phyloP scores from a whole-genome alignment of 179 eudicot species.

The Beta lomatogona region DNA sequence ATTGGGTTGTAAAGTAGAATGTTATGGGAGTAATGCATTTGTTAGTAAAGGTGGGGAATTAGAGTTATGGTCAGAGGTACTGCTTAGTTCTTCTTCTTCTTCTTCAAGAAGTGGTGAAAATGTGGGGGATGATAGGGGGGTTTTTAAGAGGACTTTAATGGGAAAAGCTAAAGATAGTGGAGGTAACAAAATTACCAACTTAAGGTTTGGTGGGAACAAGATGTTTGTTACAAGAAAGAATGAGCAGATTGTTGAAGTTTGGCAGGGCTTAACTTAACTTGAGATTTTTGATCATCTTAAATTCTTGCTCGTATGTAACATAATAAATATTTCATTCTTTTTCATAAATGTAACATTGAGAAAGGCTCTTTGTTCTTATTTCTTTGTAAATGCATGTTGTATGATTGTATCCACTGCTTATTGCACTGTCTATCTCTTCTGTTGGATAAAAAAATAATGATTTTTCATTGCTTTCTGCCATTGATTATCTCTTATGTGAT shows the following conservation, averaged over 20 bases:
- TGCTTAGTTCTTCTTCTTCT: constrained; percentile 40
- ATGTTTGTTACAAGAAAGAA: constrained; percentile 88
- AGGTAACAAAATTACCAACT: constrained; percentile 51
- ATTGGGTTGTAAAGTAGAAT: constrained; percentile 69
- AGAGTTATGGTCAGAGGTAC: constrained; percentile 82
- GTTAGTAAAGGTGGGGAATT: constrained; percentile 71
- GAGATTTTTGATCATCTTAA: constrained; percentile 14
- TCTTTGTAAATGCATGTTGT: constrained; percentile 11
- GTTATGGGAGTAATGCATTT: constrained; percentile 68
- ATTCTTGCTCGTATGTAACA: no score
- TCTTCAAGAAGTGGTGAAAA: constrained; percentile 32
- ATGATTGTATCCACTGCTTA: not conserved
- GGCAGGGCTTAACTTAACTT: constrained; percentile 56
- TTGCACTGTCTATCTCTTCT: not conserved
- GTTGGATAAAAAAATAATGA: no score
- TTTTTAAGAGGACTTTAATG: constrained; percentile 71
- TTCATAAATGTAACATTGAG: not conserved
- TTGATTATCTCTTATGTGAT: no score
- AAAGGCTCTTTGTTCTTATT: not conserved
- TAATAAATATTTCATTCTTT: no score
- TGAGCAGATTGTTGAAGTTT: constrained; percentile 82
- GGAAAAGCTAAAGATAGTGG: constrained; percentile 75
- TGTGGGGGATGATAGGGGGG: constrained; percentile 50
- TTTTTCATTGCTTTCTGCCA: no score
- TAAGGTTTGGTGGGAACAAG: constrained; percentile 91